phyloP scores from a whole-genome alignment of 2,329 filamentous ascomycete species.

The Botrytis fabae region DNA sequence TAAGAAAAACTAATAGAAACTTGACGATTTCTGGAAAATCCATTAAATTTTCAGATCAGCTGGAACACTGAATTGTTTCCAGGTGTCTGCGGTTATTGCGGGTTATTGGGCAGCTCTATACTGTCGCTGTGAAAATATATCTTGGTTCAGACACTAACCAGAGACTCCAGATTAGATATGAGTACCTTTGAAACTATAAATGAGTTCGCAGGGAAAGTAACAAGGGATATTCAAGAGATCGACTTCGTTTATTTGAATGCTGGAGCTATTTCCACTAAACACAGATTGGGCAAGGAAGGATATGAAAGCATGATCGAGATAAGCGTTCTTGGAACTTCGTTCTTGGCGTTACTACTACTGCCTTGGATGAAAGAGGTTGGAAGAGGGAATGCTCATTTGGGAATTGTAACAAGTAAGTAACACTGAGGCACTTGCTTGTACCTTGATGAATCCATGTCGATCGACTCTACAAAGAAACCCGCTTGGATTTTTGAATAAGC shows the following conservation, averaged over 20 bases:
- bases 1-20: neutral
- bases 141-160: neutral
- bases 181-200: constrained; percentile 32
- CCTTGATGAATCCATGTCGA: neutral
- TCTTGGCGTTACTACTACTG: constrained; percentile 54
- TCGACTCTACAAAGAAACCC: neutral
- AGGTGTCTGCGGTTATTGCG: neutral
- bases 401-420: constrained; percentile 33
- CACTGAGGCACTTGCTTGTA: neutral
- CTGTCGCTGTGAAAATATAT: neutral
- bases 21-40: neutral
- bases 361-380: constrained; percentile 47
- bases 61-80: neutral
- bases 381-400: constrained; percentile 33
- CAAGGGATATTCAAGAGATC: constrained; percentile 31
- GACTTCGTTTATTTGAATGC: constrained; percentile 41
- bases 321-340: constrained; percentile 56
- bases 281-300: constrained; percentile 41
- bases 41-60: neutral
- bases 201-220: constrained; percentile 33
- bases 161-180: constrained; percentile 32
- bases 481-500: neutral
- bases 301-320: constrained; percentile 57
- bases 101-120: neutral
- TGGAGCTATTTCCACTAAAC: constrained; percentile 31